Evolutionary conservation across 1,139 yeast species (phyloP).

Genomic region (Hansenula sp.): DNA sequence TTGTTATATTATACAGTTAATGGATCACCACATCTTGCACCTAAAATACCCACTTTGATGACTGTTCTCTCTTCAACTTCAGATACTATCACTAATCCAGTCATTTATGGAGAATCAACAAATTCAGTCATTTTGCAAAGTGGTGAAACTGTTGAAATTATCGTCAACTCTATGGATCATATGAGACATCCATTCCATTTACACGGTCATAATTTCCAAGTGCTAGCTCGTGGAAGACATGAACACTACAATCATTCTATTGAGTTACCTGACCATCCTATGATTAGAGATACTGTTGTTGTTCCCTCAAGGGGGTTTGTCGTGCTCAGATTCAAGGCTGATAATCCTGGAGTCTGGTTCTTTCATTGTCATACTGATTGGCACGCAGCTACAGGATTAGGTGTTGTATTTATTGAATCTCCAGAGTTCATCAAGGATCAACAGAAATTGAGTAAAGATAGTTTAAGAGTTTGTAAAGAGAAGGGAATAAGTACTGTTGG

Average conservation of each 20-base stretch:
- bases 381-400: constrained; percentile 71
- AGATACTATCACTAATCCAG: constrained; percentile 14
- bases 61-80: constrained; percentile 28
- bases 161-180: constrained; percentile 71
- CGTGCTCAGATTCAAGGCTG: constrained; percentile 52
- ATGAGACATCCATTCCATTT: constrained; percentile 93
- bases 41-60: constrained; percentile 38
- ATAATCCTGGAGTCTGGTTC: constrained; percentile 77
- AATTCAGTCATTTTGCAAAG: constrained; percentile 44
- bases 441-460: constrained; percentile 46
- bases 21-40: constrained; percentile 45
- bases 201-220: constrained; percentile 83
- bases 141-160: constrained; percentile 61
- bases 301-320: constrained; percentile 59
- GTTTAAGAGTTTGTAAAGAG: constrained; percentile 52
- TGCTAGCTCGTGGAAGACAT: constrained; percentile 50
- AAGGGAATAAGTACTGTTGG: constrained; percentile 50
- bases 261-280: constrained; percentile 50
- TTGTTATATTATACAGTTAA: constrained; percentile 42
- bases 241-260: constrained; percentile 38
- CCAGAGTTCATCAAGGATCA: constrained; percentile 51
- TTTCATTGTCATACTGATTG: constrained; percentile 82
- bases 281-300: constrained; percentile 61
- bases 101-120: constrained; percentile 51
- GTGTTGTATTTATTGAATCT: constrained; percentile 49